Conservation (phyloP, 164 flowering plant species). For the Aristolochia californica region DNA sequence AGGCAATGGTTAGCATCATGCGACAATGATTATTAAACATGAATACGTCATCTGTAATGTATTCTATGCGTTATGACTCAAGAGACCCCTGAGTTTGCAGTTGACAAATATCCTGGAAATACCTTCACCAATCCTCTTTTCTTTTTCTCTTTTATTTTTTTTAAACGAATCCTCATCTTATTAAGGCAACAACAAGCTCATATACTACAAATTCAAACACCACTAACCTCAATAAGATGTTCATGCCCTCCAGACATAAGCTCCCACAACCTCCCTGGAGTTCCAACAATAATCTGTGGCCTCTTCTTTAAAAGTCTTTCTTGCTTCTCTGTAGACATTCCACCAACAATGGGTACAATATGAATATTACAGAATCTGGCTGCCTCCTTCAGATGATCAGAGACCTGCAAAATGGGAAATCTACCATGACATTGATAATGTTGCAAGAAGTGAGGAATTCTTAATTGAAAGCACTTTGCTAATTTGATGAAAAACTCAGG, state of each 20-base stretch:
- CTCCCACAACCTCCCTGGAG: slow-evolving; percentile 98
- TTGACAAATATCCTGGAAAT: too few relatives aligned
- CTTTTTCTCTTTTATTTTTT: too few relatives aligned
- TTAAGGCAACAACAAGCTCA: not conserved
- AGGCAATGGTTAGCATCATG: too few relatives aligned
- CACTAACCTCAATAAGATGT: slow-evolving; percentile 78
- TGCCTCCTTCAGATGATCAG: slow-evolving; percentile 75
- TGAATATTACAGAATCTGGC: slow-evolving; percentile 40
- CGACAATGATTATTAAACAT: too few relatives aligned
- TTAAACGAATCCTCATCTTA: not conserved
- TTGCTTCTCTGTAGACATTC: slow-evolving; percentile 84
- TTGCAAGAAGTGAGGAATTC: not conserved
- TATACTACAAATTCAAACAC: not conserved
- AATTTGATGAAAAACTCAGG: too few relatives aligned
- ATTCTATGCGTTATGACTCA: too few relatives aligned
- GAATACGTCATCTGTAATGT: too few relatives aligned
- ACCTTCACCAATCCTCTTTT: too few relatives aligned
- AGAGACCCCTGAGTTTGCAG: too few relatives aligned
- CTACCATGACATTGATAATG: not conserved
- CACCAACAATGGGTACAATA: slow-evolving; percentile 92
- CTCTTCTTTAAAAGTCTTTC: slow-evolving; percentile 72
- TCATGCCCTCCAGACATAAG: slow-evolving; percentile 83
- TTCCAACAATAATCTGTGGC: slow-evolving; percentile 91
- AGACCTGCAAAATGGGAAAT: slow-evolving; percentile 37
- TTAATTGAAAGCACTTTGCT: not conserved